phyloP scores from a whole-genome alignment of 768 basidiomycete species.

The Hericium erinaceus region DNA sequence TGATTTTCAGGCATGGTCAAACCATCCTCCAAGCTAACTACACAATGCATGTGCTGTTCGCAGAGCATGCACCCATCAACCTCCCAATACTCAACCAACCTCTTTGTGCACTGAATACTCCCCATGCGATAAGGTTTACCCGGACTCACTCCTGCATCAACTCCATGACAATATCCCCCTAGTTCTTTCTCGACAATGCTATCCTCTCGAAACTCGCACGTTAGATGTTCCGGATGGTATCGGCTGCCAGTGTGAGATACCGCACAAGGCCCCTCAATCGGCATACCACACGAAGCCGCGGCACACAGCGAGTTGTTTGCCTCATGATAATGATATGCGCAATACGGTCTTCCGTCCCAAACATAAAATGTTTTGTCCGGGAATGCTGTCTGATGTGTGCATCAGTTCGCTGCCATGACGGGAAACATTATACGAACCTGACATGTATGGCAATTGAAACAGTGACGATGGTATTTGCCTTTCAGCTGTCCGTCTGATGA shows the following conservation, averaged over 20 bases:
- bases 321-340: slow-evolving; percentile 90
- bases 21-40: slow-evolving; percentile 16
- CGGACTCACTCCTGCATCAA: no score
- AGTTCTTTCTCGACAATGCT: slow-evolving; percentile 12
- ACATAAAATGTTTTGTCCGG: slow-evolving; percentile 91
- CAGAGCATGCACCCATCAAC: slow-evolving; percentile 80
- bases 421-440: slow-evolving; percentile 38
- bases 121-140: slow-evolving; percentile 8
- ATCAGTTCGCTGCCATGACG: not conserved
- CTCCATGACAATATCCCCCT: not conserved
- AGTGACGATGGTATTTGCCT: slow-evolving; percentile 89
- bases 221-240: slow-evolving; percentile 84
- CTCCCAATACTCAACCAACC: slow-evolving; percentile 81
- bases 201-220: slow-evolving; percentile 55
- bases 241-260: slow-evolving; percentile 73
- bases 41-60: slow-evolving; percentile 58
- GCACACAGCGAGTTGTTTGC: slow-evolving; percentile 85
- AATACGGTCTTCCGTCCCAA: slow-evolving; percentile 81
- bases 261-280: slow-evolving; percentile 91
- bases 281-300: slow-evolving; percentile 67
- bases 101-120: slow-evolving; percentile 34
- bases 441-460: slow-evolving; percentile 84
- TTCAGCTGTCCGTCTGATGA: slow-evolving; percentile 90
- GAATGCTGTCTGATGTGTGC: slow-evolving; percentile 60
- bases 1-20: slow-evolving; percentile 9